These are phyloP conservation scores for Marasmius tenuissimus DNA, from an alignment of 1,284 basidiomycete genomes.

Conservation along the genomic window DNA sequence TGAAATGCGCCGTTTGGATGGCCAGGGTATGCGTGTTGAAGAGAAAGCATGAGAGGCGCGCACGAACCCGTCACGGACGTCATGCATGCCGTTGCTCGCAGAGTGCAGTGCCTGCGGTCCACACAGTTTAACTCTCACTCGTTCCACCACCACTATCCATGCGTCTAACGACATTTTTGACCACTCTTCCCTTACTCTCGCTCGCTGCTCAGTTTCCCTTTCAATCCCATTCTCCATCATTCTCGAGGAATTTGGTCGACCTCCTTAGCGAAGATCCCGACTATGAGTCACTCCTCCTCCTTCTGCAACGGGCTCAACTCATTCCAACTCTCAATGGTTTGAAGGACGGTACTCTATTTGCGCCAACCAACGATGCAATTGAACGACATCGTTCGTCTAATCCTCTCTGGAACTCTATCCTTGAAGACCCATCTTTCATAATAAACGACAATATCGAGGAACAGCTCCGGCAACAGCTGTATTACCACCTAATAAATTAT, in stretches of 20 bases:
- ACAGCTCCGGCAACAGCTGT: constrained; percentile 84
- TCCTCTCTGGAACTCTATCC: constrained; percentile 47
- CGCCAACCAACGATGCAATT: constrained; percentile 93
- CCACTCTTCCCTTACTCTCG: constrained; percentile 4
- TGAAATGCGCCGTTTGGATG: constrained; percentile 56
- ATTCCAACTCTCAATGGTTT: constrained; percentile 91
- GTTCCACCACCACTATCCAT: constrained; percentile 34
- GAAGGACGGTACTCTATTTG: constrained; percentile 84
- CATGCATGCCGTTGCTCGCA: neutral
- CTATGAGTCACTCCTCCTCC: constrained; percentile 75
- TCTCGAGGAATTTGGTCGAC: constrained; percentile 74
- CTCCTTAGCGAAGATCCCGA: constrained; percentile 74
- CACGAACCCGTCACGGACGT: neutral
- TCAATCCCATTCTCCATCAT: constrained; percentile 5
- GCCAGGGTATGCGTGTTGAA: constrained; percentile 41
- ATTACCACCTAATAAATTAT: constrained; percentile 94
- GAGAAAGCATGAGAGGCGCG: constrained; percentile 10
- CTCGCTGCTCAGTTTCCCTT: constrained; percentile 8
- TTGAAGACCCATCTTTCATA: constrained; percentile 36
- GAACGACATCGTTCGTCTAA: constrained; percentile 43
- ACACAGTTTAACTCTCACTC: neutral
- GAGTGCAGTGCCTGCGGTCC: neutral
- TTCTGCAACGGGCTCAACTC: constrained; percentile 86
- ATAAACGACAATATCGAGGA: constrained; percentile 83
- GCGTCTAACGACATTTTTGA: constrained; percentile 31